phyloP scores from a whole-genome alignment of 148 eudicot genomes.

The Rhododendron mucronatum region DNA sequence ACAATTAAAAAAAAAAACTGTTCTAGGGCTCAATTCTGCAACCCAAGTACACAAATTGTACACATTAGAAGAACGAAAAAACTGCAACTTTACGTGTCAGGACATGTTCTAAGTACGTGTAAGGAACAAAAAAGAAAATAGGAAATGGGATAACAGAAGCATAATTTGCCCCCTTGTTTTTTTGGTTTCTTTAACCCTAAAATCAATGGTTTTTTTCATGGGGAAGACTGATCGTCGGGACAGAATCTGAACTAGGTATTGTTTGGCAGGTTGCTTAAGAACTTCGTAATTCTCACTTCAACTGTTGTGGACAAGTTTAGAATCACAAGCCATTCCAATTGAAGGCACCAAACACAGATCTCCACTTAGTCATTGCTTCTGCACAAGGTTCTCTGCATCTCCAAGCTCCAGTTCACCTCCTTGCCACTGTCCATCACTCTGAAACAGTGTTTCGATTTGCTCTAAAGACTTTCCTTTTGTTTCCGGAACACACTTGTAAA shows the following conservation, averaged over 20 bases:
- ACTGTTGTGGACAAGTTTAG: conserved; percentile 7
- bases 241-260: neutral
- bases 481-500: conserved; percentile 68
- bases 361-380: conserved; percentile 16
- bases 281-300: neutral
- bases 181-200: neutral
- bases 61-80: neutral
- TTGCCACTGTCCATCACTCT: conserved; percentile 27
- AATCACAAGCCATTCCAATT: conserved; percentile 1
- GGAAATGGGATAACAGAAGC: neutral
- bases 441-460: conserved; percentile 67
- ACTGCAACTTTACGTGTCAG: neutral
- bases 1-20: too few species aligned
- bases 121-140: neutral
- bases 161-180: neutral
- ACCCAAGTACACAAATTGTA: neutral
- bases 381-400: conserved; percentile 47
- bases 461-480: conserved; percentile 84
- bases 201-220: neutral
- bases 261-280: neutral
- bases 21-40: neutral
- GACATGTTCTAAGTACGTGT: neutral
- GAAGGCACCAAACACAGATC: conserved; percentile 4
- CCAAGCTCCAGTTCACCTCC: conserved; percentile 47
- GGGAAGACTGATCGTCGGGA: neutral